Conservation (phyloP, 805 yeast species). For the Spathaspora arborariae region DNA sequence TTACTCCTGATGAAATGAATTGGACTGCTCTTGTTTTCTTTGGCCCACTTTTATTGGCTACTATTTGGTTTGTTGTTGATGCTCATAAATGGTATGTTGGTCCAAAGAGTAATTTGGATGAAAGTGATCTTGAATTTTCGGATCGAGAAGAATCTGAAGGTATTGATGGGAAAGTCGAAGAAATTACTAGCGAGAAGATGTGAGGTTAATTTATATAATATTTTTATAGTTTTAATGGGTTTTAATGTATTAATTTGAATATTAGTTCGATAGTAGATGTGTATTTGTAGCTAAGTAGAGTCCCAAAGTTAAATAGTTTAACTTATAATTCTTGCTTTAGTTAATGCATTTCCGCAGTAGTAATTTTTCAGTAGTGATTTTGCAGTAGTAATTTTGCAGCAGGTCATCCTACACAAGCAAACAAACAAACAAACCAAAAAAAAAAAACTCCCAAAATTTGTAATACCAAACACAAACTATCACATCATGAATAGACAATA, state of each 20-base stretch:
- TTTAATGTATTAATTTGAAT: not conserved
- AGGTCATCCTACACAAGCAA: too few species aligned
- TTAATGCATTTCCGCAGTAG: too few species aligned
- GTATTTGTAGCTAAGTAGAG: too few species aligned
- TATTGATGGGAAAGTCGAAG: slow-evolving; percentile 5
- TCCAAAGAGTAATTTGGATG: slow-evolving; percentile 51
- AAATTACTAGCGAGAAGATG: slow-evolving; percentile 2
- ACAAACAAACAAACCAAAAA: too few species aligned
- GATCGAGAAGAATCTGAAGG: slow-evolving; percentile 10
- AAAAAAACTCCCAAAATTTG: not conserved
- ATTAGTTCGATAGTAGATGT: too few species aligned
- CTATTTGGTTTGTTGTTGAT: slow-evolving; percentile 46
- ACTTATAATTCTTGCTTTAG: too few species aligned
- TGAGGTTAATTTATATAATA: not conserved
- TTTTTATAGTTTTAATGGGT: not conserved
- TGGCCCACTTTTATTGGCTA: slow-evolving; percentile 53
- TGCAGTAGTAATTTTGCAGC: too few species aligned
- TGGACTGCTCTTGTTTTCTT: slow-evolving; percentile 63
- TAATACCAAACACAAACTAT: not conserved
- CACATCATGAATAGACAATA: not conserved
- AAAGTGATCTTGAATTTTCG: slow-evolving; percentile 24
- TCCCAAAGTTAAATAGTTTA: too few species aligned
- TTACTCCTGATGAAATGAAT: slow-evolving; percentile 47
- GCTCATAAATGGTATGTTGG: slow-evolving; percentile 62
- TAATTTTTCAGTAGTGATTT: too few species aligned